Percentiles rank a stretch among this genome's conserved stretches.
Conservation (phyloP, 768 basidiomycete species). For the Naematelia encephala region DNA sequence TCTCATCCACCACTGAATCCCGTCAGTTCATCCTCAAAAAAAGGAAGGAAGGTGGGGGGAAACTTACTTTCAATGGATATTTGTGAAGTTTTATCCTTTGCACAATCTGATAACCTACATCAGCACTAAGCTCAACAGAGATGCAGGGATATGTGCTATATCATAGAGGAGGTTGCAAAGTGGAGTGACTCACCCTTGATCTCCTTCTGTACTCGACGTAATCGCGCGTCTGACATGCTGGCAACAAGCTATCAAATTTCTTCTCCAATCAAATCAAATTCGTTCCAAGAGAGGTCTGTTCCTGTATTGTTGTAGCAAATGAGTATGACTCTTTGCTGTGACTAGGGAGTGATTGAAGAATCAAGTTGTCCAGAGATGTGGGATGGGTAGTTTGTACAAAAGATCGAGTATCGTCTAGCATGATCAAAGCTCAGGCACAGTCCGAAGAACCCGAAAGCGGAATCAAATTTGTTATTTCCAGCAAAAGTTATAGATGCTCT, state of each 20-base stretch:
- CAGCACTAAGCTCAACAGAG: background rate
- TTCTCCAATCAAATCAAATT: no score
- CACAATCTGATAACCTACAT: slow-evolving; percentile 45
- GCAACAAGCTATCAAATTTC: no score
- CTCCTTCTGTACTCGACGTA: slow-evolving; percentile 90
- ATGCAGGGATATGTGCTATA: background rate
- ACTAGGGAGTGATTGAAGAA: no score
- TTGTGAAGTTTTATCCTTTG: slow-evolving; percentile 86
- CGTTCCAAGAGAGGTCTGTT: no score
- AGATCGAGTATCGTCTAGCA: background rate
- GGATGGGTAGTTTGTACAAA: no score
- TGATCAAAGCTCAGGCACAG: background rate
- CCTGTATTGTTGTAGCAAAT: no score
- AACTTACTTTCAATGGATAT: slow-evolving; percentile 66
- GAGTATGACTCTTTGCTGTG: no score
- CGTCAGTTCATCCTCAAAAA: slow-evolving; percentile 1
- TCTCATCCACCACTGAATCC: slow-evolving; percentile 69
- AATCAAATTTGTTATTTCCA: no score
- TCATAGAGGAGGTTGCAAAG: background rate
- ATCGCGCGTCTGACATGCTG: slow-evolving; percentile 73
- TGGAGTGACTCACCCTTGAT: slow-evolving; percentile 61
- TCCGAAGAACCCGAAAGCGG: background rate
- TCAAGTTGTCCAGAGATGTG: no score
- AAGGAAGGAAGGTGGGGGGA: background rate
- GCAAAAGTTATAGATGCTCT: no score